Base-by-base conservation (phyloP, 1,139 yeast genomes). In the Yamadazyma dendronema region DNA sequence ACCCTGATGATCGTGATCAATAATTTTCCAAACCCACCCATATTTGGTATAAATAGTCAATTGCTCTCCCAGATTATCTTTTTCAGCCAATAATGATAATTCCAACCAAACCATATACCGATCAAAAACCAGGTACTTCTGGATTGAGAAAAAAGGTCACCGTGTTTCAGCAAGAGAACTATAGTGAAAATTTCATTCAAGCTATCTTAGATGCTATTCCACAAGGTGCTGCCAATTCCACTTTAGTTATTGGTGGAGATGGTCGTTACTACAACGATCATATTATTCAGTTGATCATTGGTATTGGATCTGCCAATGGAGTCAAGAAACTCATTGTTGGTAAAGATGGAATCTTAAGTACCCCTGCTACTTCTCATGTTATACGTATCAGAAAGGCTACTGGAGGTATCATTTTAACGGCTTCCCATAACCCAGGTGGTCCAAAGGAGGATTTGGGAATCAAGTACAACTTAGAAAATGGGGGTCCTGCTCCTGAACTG, bases 341-440 rank as follows among this genome's bases (percentile, higher is more conserved):
- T 39, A 87, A 87, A 54, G 55, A 84, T 52, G 97, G 97, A 17
- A 73, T 92, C 42, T 72, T 92, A 39, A 86, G 96, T 13, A 92
- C 98, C 4, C 98, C 98, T 1, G 97, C 97, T 16, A 94, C 97
- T 15, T 87, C 96, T 14, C 90, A 89, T 59, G 72, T 92, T 40
- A 92, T 92, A 53, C 79, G 98, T 60, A 78, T 80, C 47, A 77
- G 69, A 49, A 59, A 72, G 39, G 86, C 88, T 44, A 90, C 97
- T 7, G 98, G 98, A 45, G 98, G 97, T 43, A 89, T 92, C 61
- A 88, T 94, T 47, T 73, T 92, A 56, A 92, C 98, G 15, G 98
- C 98, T 3, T 85, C 96, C 25, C 98, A 92, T 65, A 92, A 92
- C 64, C 98, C 98, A n/a, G 98, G 98, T 59, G 97, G 97, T 5